Evolutionary conservation across 2,329 filamentous ascomycete genomes (phyloP), one percentile per base, ranked within the genome.

Genomic region (Phialocephala sp.): DNA sequence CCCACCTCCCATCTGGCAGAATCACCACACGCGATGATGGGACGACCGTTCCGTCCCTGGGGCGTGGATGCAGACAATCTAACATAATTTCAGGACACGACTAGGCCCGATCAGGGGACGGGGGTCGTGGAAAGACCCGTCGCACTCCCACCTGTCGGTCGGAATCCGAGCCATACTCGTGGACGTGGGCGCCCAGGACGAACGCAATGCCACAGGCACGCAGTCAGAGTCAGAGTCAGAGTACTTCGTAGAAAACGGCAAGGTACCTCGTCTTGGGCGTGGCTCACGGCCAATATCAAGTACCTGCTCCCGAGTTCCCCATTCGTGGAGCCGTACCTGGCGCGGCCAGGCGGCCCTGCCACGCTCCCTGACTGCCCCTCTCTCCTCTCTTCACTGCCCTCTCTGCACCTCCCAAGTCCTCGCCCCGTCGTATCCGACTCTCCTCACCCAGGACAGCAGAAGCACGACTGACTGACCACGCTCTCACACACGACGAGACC

Each of bases 31-130:
- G 6, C 35, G 27, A 36, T 36, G 55, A 50, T 60, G 41, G 58
- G 58, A 60, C 32, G 41, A 47, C 58, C 5, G 22, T 60, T 60
- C 43, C 39, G 58, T 60, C 58, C 58, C 43, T 22, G 57, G 57
- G 20, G 22, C 37, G 14, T 45, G 57, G 39, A 55, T 55, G 52
- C 52, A 55, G 11, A 55, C 52, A 55, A 37, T 37, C 52, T 55
- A 55, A 55, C 41, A 59, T 59, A 59, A 59, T 47, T 41, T 59
- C 37, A 24, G 37, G n/a, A 18, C 52, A 35, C 3, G 20, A 27
- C 20, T 59, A n/a, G 8, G 15, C 9, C n/a, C 41, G 55, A 41
- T 58, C 35, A 12, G 41, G 55, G 55, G 35, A 24, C 45, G 11
- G 18, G 52, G 57, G 37, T 27, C 57, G 45, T 41, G 57, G 57